phyloP scores from a whole-genome alignment of 2,329 filamentous ascomycete species.

The Pochonia chlamydosporia region DNA sequence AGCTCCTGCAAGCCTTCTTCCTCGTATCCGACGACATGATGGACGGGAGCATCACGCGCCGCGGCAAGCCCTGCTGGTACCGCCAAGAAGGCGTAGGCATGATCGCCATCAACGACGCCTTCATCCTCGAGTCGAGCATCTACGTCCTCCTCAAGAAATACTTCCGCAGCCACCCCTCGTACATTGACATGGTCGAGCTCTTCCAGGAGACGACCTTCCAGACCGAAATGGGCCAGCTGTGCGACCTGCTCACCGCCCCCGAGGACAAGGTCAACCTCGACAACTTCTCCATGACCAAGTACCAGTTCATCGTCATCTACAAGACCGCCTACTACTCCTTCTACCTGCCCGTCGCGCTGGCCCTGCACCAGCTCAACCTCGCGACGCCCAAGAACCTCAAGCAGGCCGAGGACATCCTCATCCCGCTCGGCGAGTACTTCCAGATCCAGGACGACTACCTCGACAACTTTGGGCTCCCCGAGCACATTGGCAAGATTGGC shows the following conservation, averaged over 20 bases:
- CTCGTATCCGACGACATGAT: conserved; percentile 98
- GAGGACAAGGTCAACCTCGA: conserved; percentile 88
- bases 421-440: conserved; percentile 98
- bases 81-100: conserved; percentile 82
- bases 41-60: conserved; percentile 91
- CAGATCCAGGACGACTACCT: conserved; percentile 99
- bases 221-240: conserved; percentile 92
- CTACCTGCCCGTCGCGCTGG: conserved; percentile 92
- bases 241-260: conserved; percentile 90
- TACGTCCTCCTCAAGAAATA: conserved; percentile 90
- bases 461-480: conserved; percentile 91
- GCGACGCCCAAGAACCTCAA: conserved; percentile 86
- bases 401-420: conserved; percentile 84
- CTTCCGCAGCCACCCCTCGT: conserved; percentile 81
- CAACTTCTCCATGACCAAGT: conserved; percentile 95
- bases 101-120: conserved; percentile 97
- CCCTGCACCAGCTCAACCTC: conserved; percentile 76
- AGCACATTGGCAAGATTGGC: conserved; percentile 95
- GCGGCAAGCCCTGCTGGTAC: conserved; percentile 96
- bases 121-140: conserved; percentile 89
- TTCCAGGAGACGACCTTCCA: conserved; percentile 94
- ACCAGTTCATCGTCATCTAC: conserved; percentile 97
- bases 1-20: conserved; percentile 98
- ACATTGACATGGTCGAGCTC: conserved; percentile 87
- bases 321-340: conserved; percentile 99